Percentiles rank a stretch among this genome's conserved stretches.
phyloP scores from a whole-genome alignment of 139 green algal genomes.

The Edaphochlamys debaryana region DNA sequence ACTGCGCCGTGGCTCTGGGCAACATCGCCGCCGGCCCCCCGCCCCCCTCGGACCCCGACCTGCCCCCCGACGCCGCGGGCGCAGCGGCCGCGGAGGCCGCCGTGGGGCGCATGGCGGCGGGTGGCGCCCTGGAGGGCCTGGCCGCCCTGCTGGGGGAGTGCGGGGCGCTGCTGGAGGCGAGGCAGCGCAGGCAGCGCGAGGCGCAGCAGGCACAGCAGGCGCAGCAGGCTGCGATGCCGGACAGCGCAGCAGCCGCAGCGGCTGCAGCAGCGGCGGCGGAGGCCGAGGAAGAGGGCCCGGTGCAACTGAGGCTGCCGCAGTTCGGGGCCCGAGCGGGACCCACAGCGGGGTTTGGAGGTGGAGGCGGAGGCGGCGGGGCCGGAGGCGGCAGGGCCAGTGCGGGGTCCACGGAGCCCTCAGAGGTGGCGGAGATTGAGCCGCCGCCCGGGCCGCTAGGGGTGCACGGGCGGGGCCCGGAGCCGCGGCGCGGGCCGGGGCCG shows the following conservation, averaged over 20 bases:
- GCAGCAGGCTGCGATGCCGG: too few relatives aligned
- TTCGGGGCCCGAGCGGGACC: neutral
- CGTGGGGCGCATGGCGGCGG: conserved; percentile 1
- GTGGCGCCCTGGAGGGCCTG: conserved; percentile 7
- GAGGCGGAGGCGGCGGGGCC: too few relatives aligned
- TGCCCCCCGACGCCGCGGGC: conserved; percentile 7
- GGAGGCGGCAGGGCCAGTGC: too few relatives aligned
- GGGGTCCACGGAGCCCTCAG: neutral
- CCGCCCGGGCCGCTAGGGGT: too few relatives aligned
- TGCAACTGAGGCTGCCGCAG: neutral
- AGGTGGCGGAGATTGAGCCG: neutral
- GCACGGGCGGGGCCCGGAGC: too few relatives aligned
- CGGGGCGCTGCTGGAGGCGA: conserved; percentile 1
- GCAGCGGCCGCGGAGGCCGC: neutral
- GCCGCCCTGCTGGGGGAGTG: conserved; percentile 20
- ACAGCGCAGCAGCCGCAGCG: neutral
- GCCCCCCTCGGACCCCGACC: neutral
- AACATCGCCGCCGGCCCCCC: conserved; percentile 27
- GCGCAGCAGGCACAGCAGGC: neutral
- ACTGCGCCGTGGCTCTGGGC: conserved; percentile 27
- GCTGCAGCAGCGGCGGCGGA: neutral
- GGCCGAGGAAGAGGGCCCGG: neutral
- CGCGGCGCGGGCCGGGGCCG: too few relatives aligned
- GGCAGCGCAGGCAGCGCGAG: neutral
- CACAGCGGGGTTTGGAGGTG: neutral